These are phyloP conservation scores for Lotmaria passim DNA, from an alignment of 208 protist species.

Conservation along the genomic window DNA sequence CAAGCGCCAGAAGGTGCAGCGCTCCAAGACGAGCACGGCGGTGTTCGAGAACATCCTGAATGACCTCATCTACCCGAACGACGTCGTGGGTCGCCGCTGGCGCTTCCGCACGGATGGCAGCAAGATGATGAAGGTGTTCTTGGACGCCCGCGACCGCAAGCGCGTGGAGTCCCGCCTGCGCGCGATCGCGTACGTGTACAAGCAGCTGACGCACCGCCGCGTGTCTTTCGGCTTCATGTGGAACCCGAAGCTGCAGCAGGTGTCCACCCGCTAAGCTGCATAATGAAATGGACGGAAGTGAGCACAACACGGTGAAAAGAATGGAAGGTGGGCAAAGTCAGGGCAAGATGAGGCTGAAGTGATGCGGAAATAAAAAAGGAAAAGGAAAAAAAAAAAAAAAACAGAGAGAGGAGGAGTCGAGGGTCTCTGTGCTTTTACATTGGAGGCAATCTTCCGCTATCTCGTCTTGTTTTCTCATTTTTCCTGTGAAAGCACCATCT, in stretches of 20 bases:
- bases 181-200: conserved; percentile 97
- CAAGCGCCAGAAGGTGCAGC: conserved; percentile 93
- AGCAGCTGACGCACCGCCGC: conserved; percentile 97
- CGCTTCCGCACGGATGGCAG: conserved; percentile 95
- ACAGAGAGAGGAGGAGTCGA: too few relatives aligned
- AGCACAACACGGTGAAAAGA: too few relatives aligned
- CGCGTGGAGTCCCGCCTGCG: conserved; percentile 94
- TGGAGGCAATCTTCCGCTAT: too few relatives aligned
- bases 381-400: too few relatives aligned
- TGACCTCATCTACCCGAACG: conserved; percentile 97
- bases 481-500: too few relatives aligned
- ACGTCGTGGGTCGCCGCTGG: conserved; percentile 98
- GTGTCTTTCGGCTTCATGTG: conserved; percentile 97
- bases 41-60: conserved; percentile 99
- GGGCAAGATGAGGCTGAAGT: too few relatives aligned
- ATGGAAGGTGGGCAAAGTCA: too few relatives aligned
- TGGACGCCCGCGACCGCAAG: conserved; percentile 89
- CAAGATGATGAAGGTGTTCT: conserved; percentile 96
- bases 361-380: too few relatives aligned
- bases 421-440: too few relatives aligned
- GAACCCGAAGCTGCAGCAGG: conserved; percentile 94
- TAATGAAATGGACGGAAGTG: too few relatives aligned
- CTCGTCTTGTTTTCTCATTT: too few relatives aligned
- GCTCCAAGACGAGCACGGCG: conserved; percentile 95
- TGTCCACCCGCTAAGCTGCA: conserved; percentile 74